These are phyloP conservation scores for Quercus glauca DNA, from an alignment of 306 rosid genomes.

Conservation along the genomic window DNA sequence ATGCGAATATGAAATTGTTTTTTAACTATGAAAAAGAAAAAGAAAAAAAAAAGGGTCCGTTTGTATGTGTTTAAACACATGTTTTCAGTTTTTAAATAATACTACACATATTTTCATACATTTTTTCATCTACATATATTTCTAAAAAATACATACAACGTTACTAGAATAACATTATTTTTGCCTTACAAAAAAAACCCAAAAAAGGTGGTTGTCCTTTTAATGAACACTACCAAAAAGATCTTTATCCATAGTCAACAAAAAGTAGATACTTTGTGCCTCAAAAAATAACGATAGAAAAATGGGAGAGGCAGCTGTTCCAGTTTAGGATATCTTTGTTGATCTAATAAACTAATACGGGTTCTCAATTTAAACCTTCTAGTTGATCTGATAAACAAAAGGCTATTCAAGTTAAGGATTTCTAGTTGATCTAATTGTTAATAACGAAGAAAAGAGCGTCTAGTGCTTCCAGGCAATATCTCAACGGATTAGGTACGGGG, in stretches of 20 bases:
- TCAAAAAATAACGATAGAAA: not conserved
- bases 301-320: not conserved
- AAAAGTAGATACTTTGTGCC: not conserved
- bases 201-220: not conserved
- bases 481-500: not conserved
- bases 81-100: too few species aligned
- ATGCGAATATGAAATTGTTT: not conserved
- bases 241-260: not conserved
- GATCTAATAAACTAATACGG: not conserved
- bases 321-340: not conserved
- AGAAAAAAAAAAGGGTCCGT: not conserved
- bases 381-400: slow-evolving; percentile 8
- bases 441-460: not conserved
- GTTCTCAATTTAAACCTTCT: not conserved
- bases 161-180: too few species aligned
- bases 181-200: too few species aligned
- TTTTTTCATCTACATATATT: too few species aligned
- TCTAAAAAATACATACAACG: too few species aligned
- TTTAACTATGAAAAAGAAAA: not conserved
- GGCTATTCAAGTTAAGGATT: not conserved
- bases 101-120: too few species aligned
- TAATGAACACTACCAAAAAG: not conserved
- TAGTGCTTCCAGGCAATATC: not conserved
- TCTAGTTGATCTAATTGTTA: slow-evolving; percentile 5
- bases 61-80: too few species aligned